Percentiles rank a stretch among this genome's conserved stretches.
phyloP scores from a whole-genome alignment of 345 rosid genomes.

The Citrus mangshanensis region DNA sequence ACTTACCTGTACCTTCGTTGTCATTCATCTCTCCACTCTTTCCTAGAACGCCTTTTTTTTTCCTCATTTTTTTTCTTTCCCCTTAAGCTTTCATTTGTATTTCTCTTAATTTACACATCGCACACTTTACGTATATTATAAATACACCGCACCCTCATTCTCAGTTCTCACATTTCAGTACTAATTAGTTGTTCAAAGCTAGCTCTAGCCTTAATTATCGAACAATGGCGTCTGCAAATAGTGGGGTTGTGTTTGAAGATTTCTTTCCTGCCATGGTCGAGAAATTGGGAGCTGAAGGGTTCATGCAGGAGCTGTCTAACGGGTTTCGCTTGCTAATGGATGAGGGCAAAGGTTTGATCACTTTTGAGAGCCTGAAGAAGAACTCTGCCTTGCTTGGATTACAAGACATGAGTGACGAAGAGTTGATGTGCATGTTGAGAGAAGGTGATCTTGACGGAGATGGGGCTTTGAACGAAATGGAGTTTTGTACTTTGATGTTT shows the following conservation, averaged over 20 bases:
- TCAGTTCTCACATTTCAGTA: too few relatives aligned
- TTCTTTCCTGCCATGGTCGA: constrained; percentile 59
- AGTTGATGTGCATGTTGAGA: constrained; percentile 42
- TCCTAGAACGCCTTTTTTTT: constrained; percentile 11
- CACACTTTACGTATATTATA: neutral
- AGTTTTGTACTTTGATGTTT: constrained; percentile 61
- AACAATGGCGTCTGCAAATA: constrained; percentile 26
- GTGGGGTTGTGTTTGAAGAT: constrained; percentile 44
- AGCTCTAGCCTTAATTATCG: too few relatives aligned
- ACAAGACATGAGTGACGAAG: constrained; percentile 46
- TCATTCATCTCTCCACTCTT: constrained; percentile 20
- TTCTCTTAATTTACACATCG: too few relatives aligned
- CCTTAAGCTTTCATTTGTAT: neutral
- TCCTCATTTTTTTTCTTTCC: neutral
- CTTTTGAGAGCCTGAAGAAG: constrained; percentile 51
- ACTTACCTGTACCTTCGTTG: constrained; percentile 28
- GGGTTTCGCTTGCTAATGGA: constrained; percentile 59
- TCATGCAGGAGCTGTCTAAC: constrained; percentile 50
- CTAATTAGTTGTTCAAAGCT: too few relatives aligned
- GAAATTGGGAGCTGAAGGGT: constrained; percentile 49
- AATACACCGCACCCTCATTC: neutral
- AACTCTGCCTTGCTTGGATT: constrained; percentile 41
- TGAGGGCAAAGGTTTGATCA: constrained; percentile 40
- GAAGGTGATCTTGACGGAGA: constrained; percentile 66
- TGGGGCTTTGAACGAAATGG: constrained; percentile 46